Conservation (phyloP, 345 rosid species). For the Hirschfeldia incana region DNA sequence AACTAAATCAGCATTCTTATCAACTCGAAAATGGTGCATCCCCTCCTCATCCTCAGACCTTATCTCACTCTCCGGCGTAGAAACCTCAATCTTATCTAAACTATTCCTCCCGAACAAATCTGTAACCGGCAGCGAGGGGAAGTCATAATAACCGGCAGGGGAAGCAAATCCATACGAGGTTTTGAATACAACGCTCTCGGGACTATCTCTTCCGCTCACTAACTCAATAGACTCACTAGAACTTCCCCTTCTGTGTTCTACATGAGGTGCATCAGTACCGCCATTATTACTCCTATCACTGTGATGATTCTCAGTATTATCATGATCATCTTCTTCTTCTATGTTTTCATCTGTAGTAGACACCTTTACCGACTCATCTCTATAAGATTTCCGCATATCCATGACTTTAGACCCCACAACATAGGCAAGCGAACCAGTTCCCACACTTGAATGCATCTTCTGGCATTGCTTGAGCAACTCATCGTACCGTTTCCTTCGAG, state of each 20-base stretch:
- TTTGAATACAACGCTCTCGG: constrained; percentile 53
- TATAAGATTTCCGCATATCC: constrained; percentile 87
- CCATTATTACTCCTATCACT: constrained; percentile 54
- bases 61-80: constrained; percentile 43
- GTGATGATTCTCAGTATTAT: constrained; percentile 47
- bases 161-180: constrained; percentile 45
- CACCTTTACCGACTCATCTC: constrained; percentile 54
- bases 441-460: constrained; percentile 84
- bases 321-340: constrained; percentile 40
- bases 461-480: constrained; percentile 78
- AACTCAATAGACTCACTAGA: constrained; percentile 62
- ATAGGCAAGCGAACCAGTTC: constrained; percentile 91
- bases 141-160: constrained; percentile 54
- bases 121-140: constrained; percentile 70
- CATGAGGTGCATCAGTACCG: constrained; percentile 51
- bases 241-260: constrained; percentile 50
- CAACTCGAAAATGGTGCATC: constrained; percentile 80
- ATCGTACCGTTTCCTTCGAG: constrained; percentile 72
- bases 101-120: constrained; percentile 70
- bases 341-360: constrained; percentile 45
- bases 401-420: constrained; percentile 89
- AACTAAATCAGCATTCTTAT: constrained; percentile 70
- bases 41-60: constrained; percentile 49
- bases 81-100: constrained; percentile 49
- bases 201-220: constrained; percentile 56